phyloP scores from a whole-genome alignment of 1,139 yeast species.

The Eremothecium sinecaudum region DNA sequence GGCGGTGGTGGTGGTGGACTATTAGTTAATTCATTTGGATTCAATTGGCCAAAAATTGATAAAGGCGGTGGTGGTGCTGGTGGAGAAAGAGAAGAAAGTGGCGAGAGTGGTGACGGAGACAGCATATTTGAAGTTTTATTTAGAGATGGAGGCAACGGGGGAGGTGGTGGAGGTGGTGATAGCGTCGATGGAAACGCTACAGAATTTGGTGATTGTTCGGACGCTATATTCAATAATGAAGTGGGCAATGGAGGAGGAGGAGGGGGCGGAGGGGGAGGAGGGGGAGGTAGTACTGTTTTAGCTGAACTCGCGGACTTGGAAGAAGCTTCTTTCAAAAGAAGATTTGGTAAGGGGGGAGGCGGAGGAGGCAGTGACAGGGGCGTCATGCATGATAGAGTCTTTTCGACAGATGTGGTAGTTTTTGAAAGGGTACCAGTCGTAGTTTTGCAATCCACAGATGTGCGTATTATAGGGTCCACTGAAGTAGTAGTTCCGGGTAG shows the following conservation, averaged over 20 bases:
- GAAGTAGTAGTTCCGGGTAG: too few species aligned
- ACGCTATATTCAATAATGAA: background rate
- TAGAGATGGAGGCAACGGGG: conserved; percentile 1
- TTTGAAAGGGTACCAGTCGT: too few species aligned
- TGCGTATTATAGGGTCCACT: too few species aligned
- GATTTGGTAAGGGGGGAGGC: conserved; percentile 1
- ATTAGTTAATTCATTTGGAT: background rate
- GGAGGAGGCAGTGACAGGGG: too few species aligned
- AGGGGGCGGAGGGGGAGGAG: conserved; percentile 4
- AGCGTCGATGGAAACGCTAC: background rate
- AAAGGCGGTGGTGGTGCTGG: conserved; percentile 1
- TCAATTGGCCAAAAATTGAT: background rate
- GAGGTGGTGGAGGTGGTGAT: conserved; percentile 1
- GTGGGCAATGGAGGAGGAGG: conserved; percentile 12
- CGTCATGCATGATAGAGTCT: too few species aligned
- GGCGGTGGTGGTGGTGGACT: conserved; percentile 8
- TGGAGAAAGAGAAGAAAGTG: too few species aligned
- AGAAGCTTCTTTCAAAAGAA: background rate
- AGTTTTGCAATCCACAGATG: too few species aligned
- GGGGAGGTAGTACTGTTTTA: conserved; percentile 16
- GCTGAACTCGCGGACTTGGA: conserved; percentile 5
- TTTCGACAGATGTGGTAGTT: too few species aligned
- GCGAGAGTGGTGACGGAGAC: background rate
- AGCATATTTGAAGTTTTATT: background rate
- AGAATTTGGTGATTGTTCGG: background rate